Base-by-base conservation (phyloP, 2,329 filamentous ascomycete genomes). In the Lomentospora prolificans region DNA sequence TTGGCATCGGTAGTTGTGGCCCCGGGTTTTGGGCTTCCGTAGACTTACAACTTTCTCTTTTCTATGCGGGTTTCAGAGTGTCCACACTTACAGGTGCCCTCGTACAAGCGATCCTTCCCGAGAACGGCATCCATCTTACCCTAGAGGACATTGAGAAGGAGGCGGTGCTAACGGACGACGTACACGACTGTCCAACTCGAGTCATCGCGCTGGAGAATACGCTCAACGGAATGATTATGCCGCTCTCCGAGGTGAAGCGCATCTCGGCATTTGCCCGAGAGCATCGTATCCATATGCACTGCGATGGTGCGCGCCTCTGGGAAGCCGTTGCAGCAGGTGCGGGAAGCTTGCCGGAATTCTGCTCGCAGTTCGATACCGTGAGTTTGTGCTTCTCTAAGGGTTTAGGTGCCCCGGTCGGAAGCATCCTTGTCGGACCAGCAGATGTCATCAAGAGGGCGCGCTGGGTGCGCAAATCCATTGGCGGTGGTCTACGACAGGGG, bases 131-230 rank as follows among this genome's bases (percentile, higher is more conserved):
- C 14, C 81, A 95, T 65, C 73, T 95, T 44, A 91, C 87, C 0
- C 75, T 92, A 8, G 85, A 89, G 63, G 91, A 96, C 63, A 72
- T 96, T 12, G 70, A 85, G 65, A 77, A 81, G 59, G 73, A 87
- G 60, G 81, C 80, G 3, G 76, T 86, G 0, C 66, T 90, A 0
- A 75, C 77, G 60, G 79, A 87, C 55, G 82, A 95, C 62, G 79
- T 94, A 19, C 89, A 95, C 66, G 75, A 77, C 30, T 90, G 87
- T 64, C 90, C 90, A 0, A 95, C 90, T 0, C 81, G 81, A 48
- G 80, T 96, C 53, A 89, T 96, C 61, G 85, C 81, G 59, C 74
- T 96, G 51, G 90, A 96, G 66, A 96, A 95, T 66, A 96, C 91
- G 1, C 78, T 95, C 52, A 81, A 82, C 56, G 90, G 90, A 24